Evolutionary conservation across 257 asterid genomes (phyloP), one percentile per base, ranked within the genome.

Genomic region (Datura wrightii): DNA sequence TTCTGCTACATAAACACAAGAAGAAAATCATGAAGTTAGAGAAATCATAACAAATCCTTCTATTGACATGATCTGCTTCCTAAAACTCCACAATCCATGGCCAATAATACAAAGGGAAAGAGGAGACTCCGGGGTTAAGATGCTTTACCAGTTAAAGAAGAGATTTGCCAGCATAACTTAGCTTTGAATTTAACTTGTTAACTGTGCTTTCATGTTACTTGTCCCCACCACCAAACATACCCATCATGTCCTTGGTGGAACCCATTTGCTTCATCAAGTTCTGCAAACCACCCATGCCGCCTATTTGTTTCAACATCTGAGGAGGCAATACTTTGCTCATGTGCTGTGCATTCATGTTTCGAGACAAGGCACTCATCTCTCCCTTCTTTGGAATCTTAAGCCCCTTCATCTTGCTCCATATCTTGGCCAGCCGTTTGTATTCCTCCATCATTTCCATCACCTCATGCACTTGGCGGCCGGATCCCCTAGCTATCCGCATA

Each of bases 311-410:
- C 84, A 97, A 87, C 98, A 97, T 94, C 89, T 94, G 96, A 1
- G 99, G 99, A 0, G 99, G 98, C 16, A 97, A 92, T 41, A 92
- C 98, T 92, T 92, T 94, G 90, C 99, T 91, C 97, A 97, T 95
- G 90, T 94, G 97, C 72, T 97, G 99, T 0, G 96, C 98, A 7
- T 95, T 95, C 97, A 93, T 92, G 85, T 94, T 97, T 83, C 95
- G 88, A 2, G 97, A 92, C 24, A 94, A 79, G 19, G 97, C 92
- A 15, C 97, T 97, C 98, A 97, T 97, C 37, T 93, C 95, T 87
- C 99, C 99, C 85, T 94, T 97, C 95, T 93, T 97, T 10, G 99
- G 98, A 24, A 83, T 82, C 44, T 82, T 82, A 65, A 82, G 79
- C 6, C 85, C 79, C 85, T 82, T 82, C 84, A 82, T 82, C 62